Evolutionary conservation across 352 stramenopile genomes (phyloP).

Genomic region (Blastocystis sp.): DNA sequence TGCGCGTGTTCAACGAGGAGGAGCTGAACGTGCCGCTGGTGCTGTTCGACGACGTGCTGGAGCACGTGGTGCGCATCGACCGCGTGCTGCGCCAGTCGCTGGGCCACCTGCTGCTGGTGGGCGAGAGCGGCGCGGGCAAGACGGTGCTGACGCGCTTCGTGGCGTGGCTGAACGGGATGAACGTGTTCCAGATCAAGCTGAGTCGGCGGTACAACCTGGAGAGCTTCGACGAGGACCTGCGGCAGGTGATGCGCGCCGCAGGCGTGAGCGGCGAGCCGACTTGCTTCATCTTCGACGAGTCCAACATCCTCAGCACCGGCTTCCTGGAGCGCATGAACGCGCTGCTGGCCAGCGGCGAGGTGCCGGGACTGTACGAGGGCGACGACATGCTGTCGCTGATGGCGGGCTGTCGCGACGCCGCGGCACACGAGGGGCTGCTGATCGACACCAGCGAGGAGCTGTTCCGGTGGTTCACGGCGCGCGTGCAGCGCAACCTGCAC

Average conservation of each 20-base stretch:
- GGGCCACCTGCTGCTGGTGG: conserved; percentile 95
- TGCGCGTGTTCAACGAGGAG: conserved; percentile 96
- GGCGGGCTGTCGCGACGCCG: conserved; percentile 86
- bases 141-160: conserved; percentile 98
- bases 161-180: conserved; percentile 99
- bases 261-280: conserved; percentile 97
- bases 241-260: conserved; percentile 91
- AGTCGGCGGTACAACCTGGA: conserved; percentile 95
- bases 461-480: conserved; percentile 91
- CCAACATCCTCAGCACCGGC: conserved; percentile 91
- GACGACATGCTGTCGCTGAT: conserved; percentile 97
- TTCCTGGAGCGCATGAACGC: conserved; percentile 99
- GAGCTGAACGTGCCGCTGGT: conserved; percentile 97
- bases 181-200: conserved; percentile 98
- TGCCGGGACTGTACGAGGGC: conserved; percentile 98
- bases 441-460: conserved; percentile 79
- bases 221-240: conserved; percentile 98
- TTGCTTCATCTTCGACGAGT: conserved; percentile 99
- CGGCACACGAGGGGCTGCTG: conserved; percentile 68
- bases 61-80: conserved; percentile 96
- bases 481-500: conserved; percentile 98
- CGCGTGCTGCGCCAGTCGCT: conserved; percentile 94
- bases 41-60: conserved; percentile 99
- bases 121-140: conserved; percentile 96
- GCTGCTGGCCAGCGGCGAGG: conserved; percentile 95